Conservation (phyloP, 2,329 filamentous ascomycete genomes). For the Beauveria bassiana region DNA sequence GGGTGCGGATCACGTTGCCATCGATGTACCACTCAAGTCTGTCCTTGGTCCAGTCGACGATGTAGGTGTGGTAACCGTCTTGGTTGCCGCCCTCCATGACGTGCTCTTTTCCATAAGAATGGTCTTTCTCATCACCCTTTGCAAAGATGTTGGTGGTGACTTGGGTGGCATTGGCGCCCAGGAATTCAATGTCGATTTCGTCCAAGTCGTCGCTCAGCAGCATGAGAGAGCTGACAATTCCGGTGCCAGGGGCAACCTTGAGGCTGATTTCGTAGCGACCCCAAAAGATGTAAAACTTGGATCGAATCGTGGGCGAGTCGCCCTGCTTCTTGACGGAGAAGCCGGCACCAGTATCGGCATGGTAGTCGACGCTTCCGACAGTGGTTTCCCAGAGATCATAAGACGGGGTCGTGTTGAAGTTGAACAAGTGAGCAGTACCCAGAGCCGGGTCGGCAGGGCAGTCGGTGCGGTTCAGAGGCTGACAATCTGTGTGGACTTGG, state of each 20-base stretch:
- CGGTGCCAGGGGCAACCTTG: constrained; percentile 65
- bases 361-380: constrained; percentile 57
- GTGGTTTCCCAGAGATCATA: constrained; percentile 60
- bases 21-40: constrained; percentile 64
- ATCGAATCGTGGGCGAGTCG: constrained; percentile 71
- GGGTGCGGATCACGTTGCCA: constrained; percentile 53
- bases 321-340: constrained; percentile 65
- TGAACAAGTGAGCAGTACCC: constrained; percentile 52
- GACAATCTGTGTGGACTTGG: constrained; percentile 71
- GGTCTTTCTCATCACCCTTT: constrained; percentile 58
- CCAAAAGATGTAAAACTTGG: constrained; percentile 80
- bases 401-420: constrained; percentile 56
- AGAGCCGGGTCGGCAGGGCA: constrained; percentile 69
- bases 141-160: constrained; percentile 73
- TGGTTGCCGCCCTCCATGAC: constrained; percentile 42
- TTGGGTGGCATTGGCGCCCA: constrained; percentile 56
- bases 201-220: constrained; percentile 77
- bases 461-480: constrained; percentile 59
- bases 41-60: constrained; percentile 63
- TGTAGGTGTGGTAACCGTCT: constrained; percentile 65
- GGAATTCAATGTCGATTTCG: constrained; percentile 82
- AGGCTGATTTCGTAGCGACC: constrained; percentile 71
- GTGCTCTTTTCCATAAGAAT: constrained; percentile 55
- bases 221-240: constrained; percentile 77
- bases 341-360: constrained; percentile 52